Percentiles rank a stretch among this genome's conserved stretches.
These are phyloP conservation scores for Stagonosporopsis tanaceti DNA, from an alignment of 2,329 filamentous ascomycete species.

Conservation along the genomic window DNA sequence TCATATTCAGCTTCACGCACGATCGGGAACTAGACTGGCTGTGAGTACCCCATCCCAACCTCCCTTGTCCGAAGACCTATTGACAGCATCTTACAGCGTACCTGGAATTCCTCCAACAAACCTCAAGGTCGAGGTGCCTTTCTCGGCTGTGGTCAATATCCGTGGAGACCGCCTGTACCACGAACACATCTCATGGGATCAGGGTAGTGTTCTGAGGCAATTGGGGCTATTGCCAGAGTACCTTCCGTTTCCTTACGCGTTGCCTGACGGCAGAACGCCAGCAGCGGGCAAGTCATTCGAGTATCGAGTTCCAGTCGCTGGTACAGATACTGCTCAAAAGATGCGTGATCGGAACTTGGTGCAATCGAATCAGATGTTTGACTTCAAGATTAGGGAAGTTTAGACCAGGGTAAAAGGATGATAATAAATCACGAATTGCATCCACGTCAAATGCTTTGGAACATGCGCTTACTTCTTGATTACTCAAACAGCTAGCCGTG, in stretches of 20 bases:
- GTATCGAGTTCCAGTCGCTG: conserved; percentile 66
- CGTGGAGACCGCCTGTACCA: conserved; percentile 71
- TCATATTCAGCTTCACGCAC: conserved; percentile 36
- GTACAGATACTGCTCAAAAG: conserved; percentile 61
- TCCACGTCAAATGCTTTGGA: too few species aligned
- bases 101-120: conserved; percentile 20
- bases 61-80: neutral
- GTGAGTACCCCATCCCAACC: conserved; percentile 28
- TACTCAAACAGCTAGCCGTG: too few species aligned
- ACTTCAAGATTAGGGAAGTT: conserved; percentile 3
- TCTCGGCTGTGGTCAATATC: conserved; percentile 71
- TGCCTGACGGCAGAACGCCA: conserved; percentile 33
- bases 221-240: conserved; percentile 69
- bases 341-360: conserved; percentile 57
- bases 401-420: neutral
- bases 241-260: conserved; percentile 63
- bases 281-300: conserved; percentile 56
- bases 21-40: conserved; percentile 32
- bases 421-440: neutral
- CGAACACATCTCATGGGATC: conserved; percentile 74
- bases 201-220: conserved; percentile 66
- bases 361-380: conserved; percentile 54
- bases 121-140: conserved; percentile 63
- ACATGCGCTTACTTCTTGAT: neutral
- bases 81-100: conserved; percentile 3